These are phyloP conservation scores for Cardamine chenopodiifolia DNA, from an alignment of 345 rosid genomes.

Conservation along the genomic window DNA sequence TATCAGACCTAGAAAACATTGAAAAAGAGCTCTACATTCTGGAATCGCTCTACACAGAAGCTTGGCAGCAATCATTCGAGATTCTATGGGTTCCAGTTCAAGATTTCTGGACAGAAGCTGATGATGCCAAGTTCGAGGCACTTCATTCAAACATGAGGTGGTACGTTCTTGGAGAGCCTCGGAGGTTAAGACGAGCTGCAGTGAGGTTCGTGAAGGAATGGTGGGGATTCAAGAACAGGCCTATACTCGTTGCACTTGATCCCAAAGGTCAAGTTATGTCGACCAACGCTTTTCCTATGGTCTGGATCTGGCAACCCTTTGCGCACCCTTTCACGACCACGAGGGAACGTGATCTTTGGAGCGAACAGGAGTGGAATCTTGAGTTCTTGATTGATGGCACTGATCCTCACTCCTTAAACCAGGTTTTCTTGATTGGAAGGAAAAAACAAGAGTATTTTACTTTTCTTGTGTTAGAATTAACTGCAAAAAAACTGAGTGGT, in stretches of 20 bases:
- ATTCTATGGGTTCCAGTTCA: conserved; percentile 78
- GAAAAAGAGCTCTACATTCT: conserved; percentile 58
- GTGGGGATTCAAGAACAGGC: conserved; percentile 69
- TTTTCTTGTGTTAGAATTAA: conserved; percentile 3
- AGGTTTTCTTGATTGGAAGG: conserved; percentile 61
- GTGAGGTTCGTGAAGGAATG: conserved; percentile 57
- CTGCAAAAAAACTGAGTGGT: not conserved
- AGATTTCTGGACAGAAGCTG: conserved; percentile 55
- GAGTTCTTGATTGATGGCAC: conserved; percentile 58
- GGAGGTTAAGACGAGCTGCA: conserved; percentile 52
- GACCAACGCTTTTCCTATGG: conserved; percentile 81
- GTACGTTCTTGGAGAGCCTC: conserved; percentile 69
- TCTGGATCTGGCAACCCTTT: conserved; percentile 74
- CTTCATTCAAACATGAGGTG: conserved; percentile 70
- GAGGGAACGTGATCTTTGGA: conserved; percentile 66
- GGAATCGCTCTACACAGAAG: conserved; percentile 56
- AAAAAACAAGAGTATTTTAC: not conserved
- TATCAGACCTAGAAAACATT: conserved; percentile 69
- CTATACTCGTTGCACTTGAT: conserved; percentile 77
- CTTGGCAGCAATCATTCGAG: conserved; percentile 60
- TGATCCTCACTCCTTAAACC: conserved; percentile 48
- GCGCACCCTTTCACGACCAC: conserved; percentile 77
- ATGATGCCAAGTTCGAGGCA: conserved; percentile 52
- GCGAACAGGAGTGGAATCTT: conserved; percentile 60
- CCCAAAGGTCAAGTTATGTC: conserved; percentile 73